Evolutionary conservation across 2,329 filamentous ascomycete species (phyloP).

Genomic region (Didymellaceae sp.): DNA sequence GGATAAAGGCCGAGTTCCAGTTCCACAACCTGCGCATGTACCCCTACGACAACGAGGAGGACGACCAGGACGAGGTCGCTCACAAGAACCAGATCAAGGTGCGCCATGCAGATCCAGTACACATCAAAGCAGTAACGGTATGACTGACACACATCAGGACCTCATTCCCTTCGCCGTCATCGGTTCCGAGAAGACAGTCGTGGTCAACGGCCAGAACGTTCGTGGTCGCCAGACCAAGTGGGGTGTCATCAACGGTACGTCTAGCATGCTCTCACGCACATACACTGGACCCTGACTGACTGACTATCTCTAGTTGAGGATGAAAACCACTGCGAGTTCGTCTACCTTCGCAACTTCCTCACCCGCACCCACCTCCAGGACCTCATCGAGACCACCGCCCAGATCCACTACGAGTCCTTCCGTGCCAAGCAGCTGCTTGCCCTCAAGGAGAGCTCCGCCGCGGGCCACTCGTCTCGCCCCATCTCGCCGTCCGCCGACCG

Average conservation of each 20-base stretch:
- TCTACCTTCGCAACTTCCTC: constrained; percentile 97
- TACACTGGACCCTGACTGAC: constrained; percentile 25
- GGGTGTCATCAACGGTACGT: constrained; percentile 85
- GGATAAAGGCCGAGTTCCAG: constrained; percentile 98
- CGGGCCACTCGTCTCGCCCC: constrained; percentile 81
- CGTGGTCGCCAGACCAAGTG: constrained; percentile 98
- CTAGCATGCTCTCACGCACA: background rate
- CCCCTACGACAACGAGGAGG: constrained; percentile 98
- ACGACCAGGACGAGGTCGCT: constrained; percentile 93
- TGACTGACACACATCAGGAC: constrained; percentile 63
- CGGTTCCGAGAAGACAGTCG: constrained; percentile 96
- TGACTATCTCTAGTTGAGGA: constrained; percentile 73
- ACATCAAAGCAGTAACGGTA: background rate
- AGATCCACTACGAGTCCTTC: constrained; percentile 99
- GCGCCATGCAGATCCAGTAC: constrained; percentile 37
- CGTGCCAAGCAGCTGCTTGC: constrained; percentile 98
- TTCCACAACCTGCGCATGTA: constrained; percentile 99
- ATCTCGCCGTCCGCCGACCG: constrained; percentile 95
- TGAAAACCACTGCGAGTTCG: constrained; percentile 99
- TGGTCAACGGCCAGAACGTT: constrained; percentile 96
- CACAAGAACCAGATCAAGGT: constrained; percentile 98
- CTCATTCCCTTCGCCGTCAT: constrained; percentile 98
- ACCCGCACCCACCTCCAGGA: constrained; percentile 98
- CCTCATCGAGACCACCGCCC: constrained; percentile 97
- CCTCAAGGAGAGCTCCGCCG: constrained; percentile 95